Base-by-base conservation (phyloP, 495 filamentous ascomycete species). In the Hyaloscypha bicolor region DNA sequence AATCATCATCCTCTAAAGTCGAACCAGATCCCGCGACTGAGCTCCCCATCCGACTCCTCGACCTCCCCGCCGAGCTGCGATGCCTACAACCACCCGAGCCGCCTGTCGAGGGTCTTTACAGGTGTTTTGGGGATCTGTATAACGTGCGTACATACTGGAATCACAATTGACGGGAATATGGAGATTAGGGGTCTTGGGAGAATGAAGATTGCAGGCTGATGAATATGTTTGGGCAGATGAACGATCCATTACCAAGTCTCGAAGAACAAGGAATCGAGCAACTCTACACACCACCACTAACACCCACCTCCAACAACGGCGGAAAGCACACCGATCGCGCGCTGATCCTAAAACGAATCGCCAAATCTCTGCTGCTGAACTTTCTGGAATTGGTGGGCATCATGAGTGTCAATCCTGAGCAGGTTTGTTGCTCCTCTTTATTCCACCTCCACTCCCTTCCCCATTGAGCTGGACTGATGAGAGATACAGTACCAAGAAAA, bases 361-460 rank as follows among this genome's bases (percentile, higher is more conserved):
- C 90, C 61, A 93, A 94, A 72, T 93, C 89, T 1, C 79, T 96
- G 0, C 82, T 98, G 2, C 80, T 97, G 29, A 93, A 92, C 71
- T 98, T 93, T 74, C 81, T 97, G 19, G 91, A 93, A 67, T 85
- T 97, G 22, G 79, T 91, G 1, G 90, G 91, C 11, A 77, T 91
- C 8, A 81, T 97, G 53, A 71, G 68, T 35, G 80, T 87, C 3
- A 82, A 89, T 29, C 90, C 93, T 0, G 81, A 85, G 19, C 78
- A 83, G 53, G 84, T 86, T 68, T 29, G 75, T 71, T 45, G 37
- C 29, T 14, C 25, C 6, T 12, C 14, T 4, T 51, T 8, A 37
- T 48, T 48, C 16, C 42, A 37, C 35, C 3, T 37, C 25, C 25
- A 25, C 42, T 48, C 42, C 42, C 16, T 12, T 48, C 8, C 42